phyloP scores from a whole-genome alignment of 2,329 filamentous ascomycete species.

The Colletotrichum falcatum region DNA sequence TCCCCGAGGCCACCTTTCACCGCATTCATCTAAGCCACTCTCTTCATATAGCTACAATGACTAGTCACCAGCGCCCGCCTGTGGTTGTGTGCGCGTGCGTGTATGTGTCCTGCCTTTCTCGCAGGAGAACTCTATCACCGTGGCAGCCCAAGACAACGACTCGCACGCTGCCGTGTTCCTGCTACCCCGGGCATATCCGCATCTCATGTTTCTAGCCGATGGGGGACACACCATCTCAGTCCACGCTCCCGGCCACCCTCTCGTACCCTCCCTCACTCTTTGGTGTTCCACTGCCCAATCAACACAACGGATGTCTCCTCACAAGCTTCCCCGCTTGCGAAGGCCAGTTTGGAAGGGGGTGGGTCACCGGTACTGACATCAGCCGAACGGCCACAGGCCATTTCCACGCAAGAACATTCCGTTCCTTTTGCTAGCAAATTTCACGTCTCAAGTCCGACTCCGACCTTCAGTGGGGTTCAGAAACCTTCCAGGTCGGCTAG shows the following conservation, averaged over 20 bases:
- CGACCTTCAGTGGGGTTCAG: not conserved
- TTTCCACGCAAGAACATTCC: conserved; percentile 15
- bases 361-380: conserved; percentile 9
- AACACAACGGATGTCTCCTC: conserved; percentile 7
- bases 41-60: conserved; percentile 6
- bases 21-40: conserved; percentile 33
- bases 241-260: conserved; percentile 6
- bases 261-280: not conserved
- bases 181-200: not conserved
- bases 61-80: not conserved
- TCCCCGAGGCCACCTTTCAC: conserved; percentile 15
- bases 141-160: conserved; percentile 4
- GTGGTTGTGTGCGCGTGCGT: not conserved
- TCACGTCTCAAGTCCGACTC: not conserved
- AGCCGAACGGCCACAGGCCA: conserved; percentile 18
- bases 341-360: conserved; percentile 32
- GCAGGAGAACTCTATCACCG: conserved; percentile 17
- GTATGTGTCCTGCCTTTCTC: conserved; percentile 8
- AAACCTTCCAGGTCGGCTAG: not conserved
- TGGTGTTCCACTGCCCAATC: not conserved
- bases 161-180: conserved; percentile 1
- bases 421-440: conserved; percentile 2
- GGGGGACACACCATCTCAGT: not conserved
- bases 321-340: conserved; percentile 56
- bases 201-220: conserved; percentile 8